phyloP scores from a whole-genome alignment of 306 rosid genomes.

The Quercus glauca region DNA sequence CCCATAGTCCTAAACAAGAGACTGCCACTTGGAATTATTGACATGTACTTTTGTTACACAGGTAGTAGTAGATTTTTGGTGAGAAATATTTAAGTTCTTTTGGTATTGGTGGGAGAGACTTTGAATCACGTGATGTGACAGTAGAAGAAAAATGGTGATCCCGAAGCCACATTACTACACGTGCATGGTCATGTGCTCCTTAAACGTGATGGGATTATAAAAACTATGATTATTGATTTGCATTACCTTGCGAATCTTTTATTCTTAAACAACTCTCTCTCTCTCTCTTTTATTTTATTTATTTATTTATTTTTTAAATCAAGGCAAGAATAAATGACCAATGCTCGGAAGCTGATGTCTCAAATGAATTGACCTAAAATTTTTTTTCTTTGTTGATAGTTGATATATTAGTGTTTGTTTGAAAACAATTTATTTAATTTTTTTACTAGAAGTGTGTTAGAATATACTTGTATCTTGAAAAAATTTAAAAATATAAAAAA shows the following conservation, averaged over 20 bases:
- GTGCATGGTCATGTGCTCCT: constrained; percentile 30
- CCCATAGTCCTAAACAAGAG: no score
- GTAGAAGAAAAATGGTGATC: constrained; percentile 19
- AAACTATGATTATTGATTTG: not conserved
- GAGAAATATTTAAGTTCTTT: not conserved
- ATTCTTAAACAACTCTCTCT: not conserved
- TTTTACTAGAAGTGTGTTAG: accelerated
- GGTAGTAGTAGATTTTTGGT: not conserved
- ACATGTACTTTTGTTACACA: not conserved
- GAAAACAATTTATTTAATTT: no score
- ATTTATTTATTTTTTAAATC: not conserved
- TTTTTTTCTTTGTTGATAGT: not conserved
- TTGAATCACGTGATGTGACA: constrained; percentile 26
- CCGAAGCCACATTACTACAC: constrained; percentile 28
- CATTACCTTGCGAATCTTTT: not conserved
- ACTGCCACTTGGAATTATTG: not conserved
- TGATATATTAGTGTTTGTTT: no score
- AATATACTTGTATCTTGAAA: accelerated
- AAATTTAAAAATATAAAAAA: accelerated
- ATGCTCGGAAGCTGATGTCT: not conserved
- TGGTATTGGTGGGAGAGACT: constrained; percentile 16
- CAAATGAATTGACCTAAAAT: not conserved
- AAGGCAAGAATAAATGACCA: not conserved
- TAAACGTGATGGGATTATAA: not conserved
- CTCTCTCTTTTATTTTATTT: no score